Evolutionary conservation across 495 filamentous ascomycete species (phyloP).

Genomic region (Aspergillus indologenus): DNA sequence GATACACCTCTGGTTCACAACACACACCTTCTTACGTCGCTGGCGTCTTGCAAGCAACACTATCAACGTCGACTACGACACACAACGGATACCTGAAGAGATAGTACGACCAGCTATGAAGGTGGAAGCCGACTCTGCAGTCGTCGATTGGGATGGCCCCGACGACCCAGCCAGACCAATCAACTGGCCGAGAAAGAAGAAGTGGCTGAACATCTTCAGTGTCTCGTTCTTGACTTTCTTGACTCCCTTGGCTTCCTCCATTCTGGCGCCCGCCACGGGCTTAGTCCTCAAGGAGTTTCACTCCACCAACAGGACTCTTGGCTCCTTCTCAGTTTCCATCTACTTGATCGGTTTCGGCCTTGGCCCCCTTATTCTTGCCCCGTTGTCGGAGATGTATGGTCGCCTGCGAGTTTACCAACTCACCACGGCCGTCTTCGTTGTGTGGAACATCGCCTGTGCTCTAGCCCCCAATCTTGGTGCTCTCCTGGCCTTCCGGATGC

Average conservation of each 20-base stretch:
- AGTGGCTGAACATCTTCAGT: not conserved
- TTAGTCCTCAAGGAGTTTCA: not conserved
- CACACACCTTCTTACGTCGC: not conserved
- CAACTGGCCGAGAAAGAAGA: slow-evolving; percentile 2
- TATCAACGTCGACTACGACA: not conserved
- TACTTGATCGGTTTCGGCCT: not conserved
- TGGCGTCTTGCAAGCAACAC: no score
- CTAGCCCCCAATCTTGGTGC: not conserved
- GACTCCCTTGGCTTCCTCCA: slow-evolving; percentile 2
- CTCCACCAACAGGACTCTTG: not conserved
- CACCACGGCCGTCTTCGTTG: not conserved
- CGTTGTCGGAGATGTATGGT: not conserved
- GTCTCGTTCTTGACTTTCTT: slow-evolving; percentile 2
- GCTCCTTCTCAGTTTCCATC: slow-evolving; percentile 2
- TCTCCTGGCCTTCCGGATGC: not conserved
- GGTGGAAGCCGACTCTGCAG: not conserved
- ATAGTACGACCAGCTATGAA: not conserved
- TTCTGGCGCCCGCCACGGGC: not conserved
- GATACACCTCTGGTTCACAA: not conserved
- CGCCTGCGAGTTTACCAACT: not conserved
- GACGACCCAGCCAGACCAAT: not conserved
- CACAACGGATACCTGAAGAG: not conserved
- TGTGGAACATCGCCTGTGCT: not conserved
- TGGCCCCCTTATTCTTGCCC: not conserved
- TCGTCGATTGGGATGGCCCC: not conserved